Conservation (phyloP, 2,329 filamentous ascomycete genomes). For the Xylaria digitata region DNA sequence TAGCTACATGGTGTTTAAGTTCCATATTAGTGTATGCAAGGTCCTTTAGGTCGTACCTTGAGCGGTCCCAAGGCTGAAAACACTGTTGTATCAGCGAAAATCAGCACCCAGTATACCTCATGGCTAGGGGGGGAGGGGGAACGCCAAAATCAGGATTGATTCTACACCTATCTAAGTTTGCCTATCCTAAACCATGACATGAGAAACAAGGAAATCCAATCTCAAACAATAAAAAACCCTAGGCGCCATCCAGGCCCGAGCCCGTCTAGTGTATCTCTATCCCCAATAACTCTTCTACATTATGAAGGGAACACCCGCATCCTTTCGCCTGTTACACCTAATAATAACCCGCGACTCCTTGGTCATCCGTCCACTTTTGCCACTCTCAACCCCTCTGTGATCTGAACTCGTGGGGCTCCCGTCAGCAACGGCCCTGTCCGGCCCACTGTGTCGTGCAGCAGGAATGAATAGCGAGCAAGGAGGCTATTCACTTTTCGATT, state of each 20-base stretch:
- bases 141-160: not conserved
- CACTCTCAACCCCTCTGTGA: slow-evolving; percentile 7
- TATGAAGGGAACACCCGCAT: not conserved
- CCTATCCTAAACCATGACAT: slow-evolving; percentile 1
- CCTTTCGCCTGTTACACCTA: not conserved
- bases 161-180: not conserved
- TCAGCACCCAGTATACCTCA: slow-evolving; percentile 4
- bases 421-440: not conserved
- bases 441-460: not conserved
- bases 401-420: not conserved
- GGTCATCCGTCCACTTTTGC: slow-evolving; percentile 20
- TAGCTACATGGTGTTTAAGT: not conserved
- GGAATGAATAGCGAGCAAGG: not conserved
- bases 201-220: slow-evolving; percentile 4
- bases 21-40: slow-evolving; percentile 16
- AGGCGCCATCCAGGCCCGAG: slow-evolving; percentile 24
- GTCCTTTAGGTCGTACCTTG: not conserved
- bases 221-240: slow-evolving; percentile 6
- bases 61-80: slow-evolving; percentile 17
- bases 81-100: not conserved
- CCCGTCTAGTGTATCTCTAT: slow-evolving; percentile 26
- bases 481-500: not conserved
- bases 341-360: not conserved
- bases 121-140: not conserved
- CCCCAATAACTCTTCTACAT: not conserved